Evolutionary conservation across 345 rosid genomes (phyloP).

Genomic region (Eucalyptus curtisii): DNA sequence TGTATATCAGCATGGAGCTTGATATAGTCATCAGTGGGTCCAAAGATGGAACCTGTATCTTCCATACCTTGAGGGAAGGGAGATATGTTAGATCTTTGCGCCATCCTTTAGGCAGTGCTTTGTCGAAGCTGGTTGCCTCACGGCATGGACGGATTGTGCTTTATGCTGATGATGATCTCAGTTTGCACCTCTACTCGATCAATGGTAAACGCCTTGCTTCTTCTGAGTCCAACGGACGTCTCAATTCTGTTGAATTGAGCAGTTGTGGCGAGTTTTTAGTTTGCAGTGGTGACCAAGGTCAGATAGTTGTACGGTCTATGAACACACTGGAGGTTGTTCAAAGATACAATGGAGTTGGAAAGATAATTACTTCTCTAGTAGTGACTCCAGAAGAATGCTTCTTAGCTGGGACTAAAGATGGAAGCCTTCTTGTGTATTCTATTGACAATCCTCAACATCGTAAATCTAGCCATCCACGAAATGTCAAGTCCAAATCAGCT

Average conservation of each 20-base stretch:
- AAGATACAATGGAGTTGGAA: constrained; percentile 70
- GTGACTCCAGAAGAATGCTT: constrained; percentile 92
- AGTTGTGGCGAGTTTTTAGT: constrained; percentile 83
- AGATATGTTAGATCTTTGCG: constrained; percentile 79
- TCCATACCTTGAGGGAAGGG: constrained; percentile 85
- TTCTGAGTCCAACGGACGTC: constrained; percentile 87
- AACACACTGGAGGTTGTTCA: constrained; percentile 73
- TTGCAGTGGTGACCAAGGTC: constrained; percentile 97
- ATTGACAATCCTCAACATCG: constrained; percentile 76
- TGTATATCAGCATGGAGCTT: constrained; percentile 75
- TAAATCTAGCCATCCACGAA: constrained; percentile 30
- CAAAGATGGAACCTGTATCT: constrained; percentile 91
- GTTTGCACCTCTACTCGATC: constrained; percentile 78
- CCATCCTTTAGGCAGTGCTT: constrained; percentile 76
- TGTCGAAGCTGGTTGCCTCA: constrained; percentile 84
- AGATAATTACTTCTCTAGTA: constrained; percentile 59
- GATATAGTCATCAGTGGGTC: constrained; percentile 96
- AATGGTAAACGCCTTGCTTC: constrained; percentile 90
- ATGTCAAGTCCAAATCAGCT: constrained; percentile 33
- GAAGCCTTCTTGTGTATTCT: constrained; percentile 81
- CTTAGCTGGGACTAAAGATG: constrained; percentile 95
- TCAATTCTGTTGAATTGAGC: constrained; percentile 84
- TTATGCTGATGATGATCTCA: constrained; percentile 86
- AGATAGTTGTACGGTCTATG: constrained; percentile 83
- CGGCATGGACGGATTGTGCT: constrained; percentile 69